Conservation (phyloP, 177 flowering plant species). For the Vitis hybrid region DNA sequence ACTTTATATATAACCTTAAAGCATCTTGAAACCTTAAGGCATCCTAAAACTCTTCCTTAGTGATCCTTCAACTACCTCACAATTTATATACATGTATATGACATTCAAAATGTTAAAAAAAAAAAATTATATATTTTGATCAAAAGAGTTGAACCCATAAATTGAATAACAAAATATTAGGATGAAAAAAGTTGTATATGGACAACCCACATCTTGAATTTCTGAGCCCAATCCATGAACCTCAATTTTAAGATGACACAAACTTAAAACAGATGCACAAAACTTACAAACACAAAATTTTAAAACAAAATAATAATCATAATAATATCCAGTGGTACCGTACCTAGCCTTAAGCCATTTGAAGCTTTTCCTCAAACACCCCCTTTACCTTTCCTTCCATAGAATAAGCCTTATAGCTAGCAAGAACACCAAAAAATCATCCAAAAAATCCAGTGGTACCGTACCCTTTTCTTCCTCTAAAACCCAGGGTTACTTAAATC, state of each 20-base stretch:
- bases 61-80: too few species aligned
- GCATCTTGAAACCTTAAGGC: too few species aligned
- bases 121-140: too few species aligned
- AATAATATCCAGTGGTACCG: slow-evolving; percentile 16
- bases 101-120: too few species aligned
- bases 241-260: neutral
- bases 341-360: slow-evolving; percentile 59
- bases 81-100: too few species aligned
- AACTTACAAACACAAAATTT: neutral
- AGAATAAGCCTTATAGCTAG: slow-evolving; percentile 56
- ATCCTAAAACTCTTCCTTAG: too few species aligned
- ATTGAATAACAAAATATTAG: too few species aligned
- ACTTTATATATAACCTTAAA: too few species aligned
- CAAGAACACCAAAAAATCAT: slow-evolving; percentile 2
- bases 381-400: slow-evolving; percentile 63
- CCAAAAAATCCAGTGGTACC: too few species aligned
- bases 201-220: too few species aligned
- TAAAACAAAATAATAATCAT: neutral
- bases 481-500: slow-evolving; percentile 44
- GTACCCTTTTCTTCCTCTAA: slow-evolving; percentile 64
- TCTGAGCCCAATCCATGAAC: neutral
- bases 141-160: too few species aligned
- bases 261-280: neutral
- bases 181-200: too few species aligned
- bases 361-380: slow-evolving; percentile 52